Evolutionary conservation across 1,284 basidiomycete genomes (phyloP).

Genomic region (Pseudozyma pruni): DNA sequence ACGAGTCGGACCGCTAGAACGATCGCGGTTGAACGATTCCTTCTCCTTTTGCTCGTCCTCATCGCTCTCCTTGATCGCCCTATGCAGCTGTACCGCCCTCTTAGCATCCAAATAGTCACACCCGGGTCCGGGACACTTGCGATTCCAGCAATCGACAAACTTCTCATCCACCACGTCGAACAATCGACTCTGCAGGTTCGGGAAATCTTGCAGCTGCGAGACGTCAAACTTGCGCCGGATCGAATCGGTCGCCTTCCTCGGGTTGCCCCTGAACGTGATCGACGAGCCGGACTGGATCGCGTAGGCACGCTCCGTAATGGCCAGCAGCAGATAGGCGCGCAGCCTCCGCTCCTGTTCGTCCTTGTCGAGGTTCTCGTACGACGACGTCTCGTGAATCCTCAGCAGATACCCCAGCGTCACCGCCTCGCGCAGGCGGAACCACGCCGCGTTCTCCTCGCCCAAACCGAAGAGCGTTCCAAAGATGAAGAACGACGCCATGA

Average conservation of each 20-base stretch:
- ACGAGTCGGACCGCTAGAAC: slow-evolving; percentile 7
- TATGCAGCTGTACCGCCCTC: slow-evolving; percentile 45
- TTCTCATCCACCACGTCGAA: slow-evolving; percentile 58
- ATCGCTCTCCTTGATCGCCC: slow-evolving; percentile 48
- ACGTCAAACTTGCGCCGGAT: slow-evolving; percentile 49
- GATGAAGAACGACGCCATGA: slow-evolving; percentile 57
- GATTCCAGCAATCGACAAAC: slow-evolving; percentile 63
- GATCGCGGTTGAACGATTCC: slow-evolving; percentile 25
- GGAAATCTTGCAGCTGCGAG: slow-evolving; percentile 54
- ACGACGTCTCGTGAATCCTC: slow-evolving; percentile 56
- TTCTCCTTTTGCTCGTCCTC: slow-evolving; percentile 44
- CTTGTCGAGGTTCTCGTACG: slow-evolving; percentile 57
- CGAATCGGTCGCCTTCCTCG: slow-evolving; percentile 43
- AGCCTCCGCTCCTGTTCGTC: slow-evolving; percentile 62
- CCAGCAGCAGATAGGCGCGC: slow-evolving; percentile 60
- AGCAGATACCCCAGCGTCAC: slow-evolving; percentile 60
- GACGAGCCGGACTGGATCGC: slow-evolving; percentile 55
- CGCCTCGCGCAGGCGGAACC: slow-evolving; percentile 58
- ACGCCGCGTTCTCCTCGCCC: slow-evolving; percentile 56
- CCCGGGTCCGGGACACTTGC: slow-evolving; percentile 47
- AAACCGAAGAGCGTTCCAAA: slow-evolving; percentile 59
- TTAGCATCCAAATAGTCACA: slow-evolving; percentile 48
- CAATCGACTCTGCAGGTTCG: slow-evolving; percentile 44
- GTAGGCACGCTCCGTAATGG: slow-evolving; percentile 62
- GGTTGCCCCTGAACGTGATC: slow-evolving; percentile 56